Base-by-base conservation (phyloP, 2,329 filamentous ascomycete genomes). In the Aspergillus fumigatus region DNA sequence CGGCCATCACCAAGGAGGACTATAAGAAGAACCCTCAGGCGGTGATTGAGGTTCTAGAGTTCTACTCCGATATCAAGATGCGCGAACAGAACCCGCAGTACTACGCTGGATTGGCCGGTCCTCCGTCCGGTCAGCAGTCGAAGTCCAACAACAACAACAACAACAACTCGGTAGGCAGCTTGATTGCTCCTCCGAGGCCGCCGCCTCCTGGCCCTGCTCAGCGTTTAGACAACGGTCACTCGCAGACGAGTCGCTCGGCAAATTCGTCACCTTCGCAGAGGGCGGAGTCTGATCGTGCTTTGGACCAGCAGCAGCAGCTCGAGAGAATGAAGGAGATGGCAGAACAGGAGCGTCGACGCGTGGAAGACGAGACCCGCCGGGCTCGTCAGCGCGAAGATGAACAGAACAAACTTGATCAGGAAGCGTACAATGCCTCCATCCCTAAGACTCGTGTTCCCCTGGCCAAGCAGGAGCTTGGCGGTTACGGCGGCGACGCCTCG, bases 1-100 rank as follows among this genome's bases (percentile, higher is more conserved):
- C 94, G 2, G 94, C 94, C 57, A 94, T 99, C 69, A 97, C 94
- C 58, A 96, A 97, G 76, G 94, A 99, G 69, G 94, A 99, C 73
- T 97, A 97, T 75, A 91, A 96, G 76, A 92, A 94, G 70, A 97
- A 99, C 69, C 94, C 94, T 4, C 88, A 93, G 78, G 91, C 86
- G 57, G 84, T 79, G 26, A 80, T 86, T 51, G 86, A 88, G 70
- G 86, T 87, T 11, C 75, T 88, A 25, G 84, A 87, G 62, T 88
- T 88, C 68, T 88, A 88, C 71, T 86, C 84, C 3, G 85, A 88
- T 70, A 86, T 87, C 50, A 84, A 84, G 62, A 86, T 85, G 73
- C 82, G 84, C 52, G 80, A 84, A 54, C 82, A 87, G 54, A 81
- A 87, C 59, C 83, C 84, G 4, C 80, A 84, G 63, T 79, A 80